Evolutionary conservation across 139 green algal species (phyloP), one percentile per base, ranked within the genome.

Genomic region (Micractinium conductrix): DNA sequence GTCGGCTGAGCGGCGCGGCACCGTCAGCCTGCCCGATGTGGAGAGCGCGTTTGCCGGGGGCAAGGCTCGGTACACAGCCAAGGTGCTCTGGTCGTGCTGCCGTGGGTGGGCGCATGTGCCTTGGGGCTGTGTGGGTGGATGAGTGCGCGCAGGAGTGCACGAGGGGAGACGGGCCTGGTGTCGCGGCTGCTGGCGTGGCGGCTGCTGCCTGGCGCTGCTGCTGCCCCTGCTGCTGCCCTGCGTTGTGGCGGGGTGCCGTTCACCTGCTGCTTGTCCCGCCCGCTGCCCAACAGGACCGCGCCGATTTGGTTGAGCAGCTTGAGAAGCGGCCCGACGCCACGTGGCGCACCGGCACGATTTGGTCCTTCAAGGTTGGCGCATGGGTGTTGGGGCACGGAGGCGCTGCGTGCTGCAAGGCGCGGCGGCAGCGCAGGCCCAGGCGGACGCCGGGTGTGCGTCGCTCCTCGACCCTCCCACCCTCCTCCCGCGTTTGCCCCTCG

Each of bases 11-110:
- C 85, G 95, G 33, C 87, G 95, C 6, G 95, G 95, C 50, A 94
- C 94, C 2, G 38, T 98, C 35, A 95, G 89, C n/a, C 86, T 98
- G 79, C 95, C 95, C 9, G 95, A 98, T 85, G 71, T 96, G 19
- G 95, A 98, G 69, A 90, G 80, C 68, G 90, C 81, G 72, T 96
- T 96, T 76, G 78, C 35, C 0, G 37, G 68, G 24, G 62, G 42
- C 14, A 19, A n/a, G n/a, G n/a, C 24, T 26, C 70, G 73, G 2
- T 95, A 94, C 89, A 85, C 74, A 12, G 10, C 40, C 33, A 93
- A 92, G 89, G 91, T 89, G 71, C 8, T 30, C 4, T 21, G 16
- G 19, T 9, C 8, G 26, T 30, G 17, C 2, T 14, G 26, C 60
- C 62, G 30, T 12, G 4, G 24, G 62, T 70, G 62, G 62, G 24